Percentiles rank a stretch among this genome's conserved stretches.
Evolutionary conservation across 352 stramenopile species (phyloP).

Genomic region (Phytophthora fragariae): DNA sequence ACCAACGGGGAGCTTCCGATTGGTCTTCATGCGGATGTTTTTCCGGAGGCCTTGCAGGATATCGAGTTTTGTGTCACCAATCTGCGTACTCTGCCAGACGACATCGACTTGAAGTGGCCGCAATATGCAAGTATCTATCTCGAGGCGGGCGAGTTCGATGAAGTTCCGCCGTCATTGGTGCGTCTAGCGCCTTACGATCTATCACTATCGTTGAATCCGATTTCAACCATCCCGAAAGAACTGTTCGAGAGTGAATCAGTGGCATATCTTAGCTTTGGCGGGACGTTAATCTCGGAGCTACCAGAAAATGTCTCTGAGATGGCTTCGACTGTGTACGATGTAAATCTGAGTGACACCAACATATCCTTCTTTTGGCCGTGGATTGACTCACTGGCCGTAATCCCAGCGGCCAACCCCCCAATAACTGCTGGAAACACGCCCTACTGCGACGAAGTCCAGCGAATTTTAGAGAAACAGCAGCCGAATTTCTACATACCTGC

Average conservation of each 20-base stretch:
- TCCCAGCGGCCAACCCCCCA: background rate
- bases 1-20: conserved; percentile 13
- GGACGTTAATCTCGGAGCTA: conserved; percentile 30
- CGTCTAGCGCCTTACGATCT: conserved; percentile 35
- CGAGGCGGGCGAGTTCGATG: conserved; percentile 5
- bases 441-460: conserved; percentile 24
- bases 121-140: conserved; percentile 24
- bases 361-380: conserved; percentile 43
- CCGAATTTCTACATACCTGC: background rate
- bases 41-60: conserved; percentile 20
- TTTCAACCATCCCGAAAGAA: conserved; percentile 28
- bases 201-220: conserved; percentile 37
- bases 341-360: conserved; percentile 41
- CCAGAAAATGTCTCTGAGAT: conserved; percentile 29
- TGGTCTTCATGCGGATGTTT: conserved; percentile 18
- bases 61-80: conserved; percentile 46
- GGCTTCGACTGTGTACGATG: conserved; percentile 29
- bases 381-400: conserved; percentile 28
- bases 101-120: conserved; percentile 46
- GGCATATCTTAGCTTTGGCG: conserved; percentile 36
- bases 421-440: conserved; percentile 35
- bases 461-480: conserved; percentile 15
- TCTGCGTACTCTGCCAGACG: conserved; percentile 38
- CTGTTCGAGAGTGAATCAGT: conserved; percentile 44
- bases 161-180: conserved; percentile 11